Evolutionary conservation across 179 eudicot genomes (phyloP).

Genomic region (Beta corolliflora): DNA sequence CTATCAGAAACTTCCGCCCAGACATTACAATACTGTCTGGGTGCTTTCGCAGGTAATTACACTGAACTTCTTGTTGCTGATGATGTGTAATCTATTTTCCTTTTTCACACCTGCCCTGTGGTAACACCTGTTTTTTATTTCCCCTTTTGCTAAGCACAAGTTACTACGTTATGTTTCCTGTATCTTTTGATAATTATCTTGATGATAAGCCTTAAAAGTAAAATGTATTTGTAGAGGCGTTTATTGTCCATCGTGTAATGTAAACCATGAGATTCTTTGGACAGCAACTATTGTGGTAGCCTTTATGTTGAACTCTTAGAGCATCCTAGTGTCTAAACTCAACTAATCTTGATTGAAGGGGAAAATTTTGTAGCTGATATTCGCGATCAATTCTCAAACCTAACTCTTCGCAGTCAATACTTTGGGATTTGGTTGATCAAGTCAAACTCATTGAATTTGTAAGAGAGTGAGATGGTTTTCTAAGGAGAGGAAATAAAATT

Average conservation of each 20-base stretch:
- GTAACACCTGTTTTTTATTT: neutral
- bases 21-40: slow-evolving; percentile 93
- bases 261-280: neutral
- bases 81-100: neutral
- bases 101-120: neutral
- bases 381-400: too few relatives aligned
- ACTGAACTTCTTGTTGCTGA: neutral
- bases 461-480: too few relatives aligned
- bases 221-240: neutral
- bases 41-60: slow-evolving; percentile 87
- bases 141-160: neutral
- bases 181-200: neutral
- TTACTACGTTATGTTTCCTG: neutral
- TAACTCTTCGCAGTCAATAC: too few relatives aligned
- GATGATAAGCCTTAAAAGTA: neutral
- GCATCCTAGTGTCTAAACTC: too few relatives aligned
- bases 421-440: too few relatives aligned
- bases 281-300: neutral
- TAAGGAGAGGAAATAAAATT: too few relatives aligned
- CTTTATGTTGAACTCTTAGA: neutral
- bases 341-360: too few relatives aligned
- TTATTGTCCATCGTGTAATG: neutral
- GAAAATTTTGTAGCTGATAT: too few relatives aligned
- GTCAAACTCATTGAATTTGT: too few relatives aligned
- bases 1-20: slow-evolving; percentile 73